Evolutionary conservation across 345 rosid species (phyloP).

Genomic region (Ricinus communis): DNA sequence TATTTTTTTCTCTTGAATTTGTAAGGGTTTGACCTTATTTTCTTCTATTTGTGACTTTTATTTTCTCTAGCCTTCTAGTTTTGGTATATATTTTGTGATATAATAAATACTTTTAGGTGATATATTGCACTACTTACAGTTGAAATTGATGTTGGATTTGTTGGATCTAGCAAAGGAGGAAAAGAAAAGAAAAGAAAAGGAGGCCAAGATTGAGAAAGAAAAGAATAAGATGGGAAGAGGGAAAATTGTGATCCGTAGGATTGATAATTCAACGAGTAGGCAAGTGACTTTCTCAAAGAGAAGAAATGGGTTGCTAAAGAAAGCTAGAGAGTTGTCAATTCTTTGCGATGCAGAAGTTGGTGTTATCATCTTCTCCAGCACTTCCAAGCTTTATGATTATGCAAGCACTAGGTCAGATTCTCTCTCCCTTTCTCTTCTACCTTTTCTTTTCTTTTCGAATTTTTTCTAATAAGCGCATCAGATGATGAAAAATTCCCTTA

Average conservation of each 20-base stretch:
- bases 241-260: constrained; percentile 52
- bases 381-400: constrained; percentile 51
- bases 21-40: background rate
- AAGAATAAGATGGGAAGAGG: constrained; percentile 53
- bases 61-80: background rate
- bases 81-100: too few relatives aligned
- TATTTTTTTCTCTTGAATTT: background rate
- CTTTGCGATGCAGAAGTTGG: constrained; percentile 60
- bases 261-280: constrained; percentile 55
- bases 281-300: constrained; percentile 61
- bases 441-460: too few relatives aligned
- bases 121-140: background rate
- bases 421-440: background rate
- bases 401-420: constrained; percentile 48
- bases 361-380: constrained; percentile 50
- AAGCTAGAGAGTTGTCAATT: constrained; percentile 50
- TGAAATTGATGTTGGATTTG: constrained; percentile 17
- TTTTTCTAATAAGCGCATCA: too few relatives aligned
- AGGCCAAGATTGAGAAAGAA: background rate
- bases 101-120: too few relatives aligned
- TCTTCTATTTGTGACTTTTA: too few relatives aligned
- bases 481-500: too few relatives aligned
- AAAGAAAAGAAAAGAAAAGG: constrained; percentile 50
- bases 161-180: constrained; percentile 20
- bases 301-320: constrained; percentile 50